These are phyloP conservation scores for Zygosaccharomyces gambellarensis DNA, from an alignment of 805 yeast genomes.

Conservation along the genomic window DNA sequence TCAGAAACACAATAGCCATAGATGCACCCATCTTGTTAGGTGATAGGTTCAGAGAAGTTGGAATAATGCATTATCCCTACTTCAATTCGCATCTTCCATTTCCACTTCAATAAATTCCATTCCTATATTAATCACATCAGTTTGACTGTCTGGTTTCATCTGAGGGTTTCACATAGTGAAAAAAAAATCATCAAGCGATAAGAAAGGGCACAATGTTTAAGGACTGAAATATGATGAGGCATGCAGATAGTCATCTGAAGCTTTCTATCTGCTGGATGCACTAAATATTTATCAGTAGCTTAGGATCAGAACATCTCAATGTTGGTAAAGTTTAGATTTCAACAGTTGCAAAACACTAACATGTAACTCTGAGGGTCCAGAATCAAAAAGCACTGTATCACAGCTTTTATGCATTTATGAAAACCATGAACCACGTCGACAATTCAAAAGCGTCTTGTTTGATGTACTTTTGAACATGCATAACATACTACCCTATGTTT, in stretches of 20 bases:
- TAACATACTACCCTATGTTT: too few relatives aligned
- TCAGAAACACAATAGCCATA: conserved; percentile 21
- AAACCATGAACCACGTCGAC: too few relatives aligned
- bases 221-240: neutral
- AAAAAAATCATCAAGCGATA: neutral
- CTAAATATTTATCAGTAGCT: too few relatives aligned
- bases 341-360: too few relatives aligned
- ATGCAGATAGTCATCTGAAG: neutral
- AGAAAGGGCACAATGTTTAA: neutral
- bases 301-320: too few relatives aligned
- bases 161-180: neutral
- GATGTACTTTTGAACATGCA: too few relatives aligned
- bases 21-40: conserved; percentile 12
- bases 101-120: neutral
- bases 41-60: neutral
- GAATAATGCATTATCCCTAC: neutral
- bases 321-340: too few relatives aligned
- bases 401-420: too few relatives aligned
- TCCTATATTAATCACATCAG: neutral
- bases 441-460: too few relatives aligned
- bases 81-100: neutral
- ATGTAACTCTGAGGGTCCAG: too few relatives aligned
- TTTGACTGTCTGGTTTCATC: neutral
- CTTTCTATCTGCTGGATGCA: neutral
- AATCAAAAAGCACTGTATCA: too few relatives aligned